Base-by-base conservation (phyloP, 139 green algal species). In the Raphidocelis subcapitata region DNA sequence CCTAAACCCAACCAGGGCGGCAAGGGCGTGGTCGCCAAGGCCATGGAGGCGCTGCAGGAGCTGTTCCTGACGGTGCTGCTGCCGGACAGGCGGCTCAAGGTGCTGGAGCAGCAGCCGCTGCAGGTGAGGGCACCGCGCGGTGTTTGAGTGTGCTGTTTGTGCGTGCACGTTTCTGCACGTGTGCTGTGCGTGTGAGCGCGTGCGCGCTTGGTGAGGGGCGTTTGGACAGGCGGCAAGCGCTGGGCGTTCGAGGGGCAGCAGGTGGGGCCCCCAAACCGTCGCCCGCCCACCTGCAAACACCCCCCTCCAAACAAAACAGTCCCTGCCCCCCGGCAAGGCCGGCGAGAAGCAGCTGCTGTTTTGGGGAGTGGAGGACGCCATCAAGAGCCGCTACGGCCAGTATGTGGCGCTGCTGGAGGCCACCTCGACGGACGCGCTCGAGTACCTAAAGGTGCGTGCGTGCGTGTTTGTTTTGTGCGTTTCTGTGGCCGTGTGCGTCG, bases 11-110 rank as follows among this genome's bases (percentile, higher is more conserved):
- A 21, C 26, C 26, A 20, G 33, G 87, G 87, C 16, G 84, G 74
- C 0, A 70, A 54, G 47, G 41, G 56, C 5, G 31, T 64, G 56
- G 72, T 66, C 18, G 36, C 32, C n/a, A 79, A 89, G 82, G 85
- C 89, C 5, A 77, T 94, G 36, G 87, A 95, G 65, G 91, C 90
- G 0, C 80, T 94, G 57, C 83, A 86, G 76, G 93, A 97, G 87
- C 83, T 98, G 32, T 97, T 97, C 59, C 60, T 84, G 1, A 74
- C 72, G 0, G 67, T 80, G 12, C 85, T 98, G 72, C 88, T 98
- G 74, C 94, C 94, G 0, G 88, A 98, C 80, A 81, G 94, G 31
- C 94, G 94, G 83, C 89, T 98, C 59, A 66, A 74, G 28, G 74
- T 80, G 29, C 77, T 94, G 75, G 83, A 89, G 68, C 76, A 88